Percentiles rank a stretch among this genome's conserved stretches.
phyloP scores from a whole-genome alignment of 768 basidiomycete species.

The Tricholoma terreum region DNA sequence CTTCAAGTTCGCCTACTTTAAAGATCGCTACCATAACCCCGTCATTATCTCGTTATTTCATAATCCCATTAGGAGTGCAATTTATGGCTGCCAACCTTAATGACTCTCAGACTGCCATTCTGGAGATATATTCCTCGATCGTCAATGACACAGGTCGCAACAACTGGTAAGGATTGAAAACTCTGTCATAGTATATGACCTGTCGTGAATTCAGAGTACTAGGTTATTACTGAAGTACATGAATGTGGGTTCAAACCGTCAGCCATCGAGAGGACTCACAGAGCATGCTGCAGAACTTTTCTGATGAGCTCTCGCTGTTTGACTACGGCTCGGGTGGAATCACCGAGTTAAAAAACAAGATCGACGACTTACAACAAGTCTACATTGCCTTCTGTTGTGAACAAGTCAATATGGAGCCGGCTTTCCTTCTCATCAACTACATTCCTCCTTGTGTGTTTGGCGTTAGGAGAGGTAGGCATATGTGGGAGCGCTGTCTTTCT shows the following conservation, averaged over 20 bases:
- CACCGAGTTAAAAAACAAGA: constrained; percentile 42
- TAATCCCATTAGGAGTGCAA: background rate
- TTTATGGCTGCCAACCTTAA: constrained; percentile 27
- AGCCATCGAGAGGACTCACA: background rate
- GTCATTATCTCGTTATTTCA: background rate
- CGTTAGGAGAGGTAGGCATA: constrained; percentile 29
- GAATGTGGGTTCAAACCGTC: constrained; percentile 13
- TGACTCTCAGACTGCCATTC: constrained; percentile 23
- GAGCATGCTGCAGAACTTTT: constrained; percentile 15
- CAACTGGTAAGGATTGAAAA: constrained; percentile 23
- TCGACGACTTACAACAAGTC: constrained; percentile 35
- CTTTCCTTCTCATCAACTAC: constrained; percentile 43
- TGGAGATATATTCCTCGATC: constrained; percentile 29
- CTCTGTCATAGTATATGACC: background rate
- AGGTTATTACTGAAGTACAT: constrained; percentile 21
- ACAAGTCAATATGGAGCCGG: constrained; percentile 33
- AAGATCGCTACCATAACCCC: no score
- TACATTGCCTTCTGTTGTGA: constrained; percentile 48
- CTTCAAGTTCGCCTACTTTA: no score
- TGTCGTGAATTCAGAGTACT: background rate
- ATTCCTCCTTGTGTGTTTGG: constrained; percentile 41
- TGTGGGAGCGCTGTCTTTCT: background rate
- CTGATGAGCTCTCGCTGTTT: constrained; percentile 38
- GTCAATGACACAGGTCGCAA: constrained; percentile 17
- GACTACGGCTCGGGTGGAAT: constrained; percentile 41